phyloP scores from a whole-genome alignment of 257 asterid species.

The Forsythia suspensa region DNA sequence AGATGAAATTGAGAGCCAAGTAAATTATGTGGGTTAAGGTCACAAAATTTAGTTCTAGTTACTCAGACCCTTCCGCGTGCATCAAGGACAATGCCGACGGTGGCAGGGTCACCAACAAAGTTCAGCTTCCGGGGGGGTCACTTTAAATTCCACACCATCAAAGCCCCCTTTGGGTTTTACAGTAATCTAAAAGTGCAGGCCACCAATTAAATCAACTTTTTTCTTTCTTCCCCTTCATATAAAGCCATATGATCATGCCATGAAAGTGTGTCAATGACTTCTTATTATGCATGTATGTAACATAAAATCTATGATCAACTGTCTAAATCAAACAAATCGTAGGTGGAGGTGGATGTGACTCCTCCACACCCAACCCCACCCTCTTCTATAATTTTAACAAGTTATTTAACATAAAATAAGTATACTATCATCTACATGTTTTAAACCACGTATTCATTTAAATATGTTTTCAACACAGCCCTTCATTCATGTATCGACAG shows the following conservation, averaged over 20 bases:
- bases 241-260: background rate
- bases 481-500: too few relatives aligned
- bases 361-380: too few relatives aligned
- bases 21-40: background rate
- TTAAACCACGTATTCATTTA: too few relatives aligned
- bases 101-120: background rate
- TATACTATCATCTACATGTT: too few relatives aligned
- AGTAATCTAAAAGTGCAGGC: background rate
- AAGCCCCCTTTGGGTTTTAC: background rate
- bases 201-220: background rate
- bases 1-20: background rate
- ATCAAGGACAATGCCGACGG: background rate
- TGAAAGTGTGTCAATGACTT: background rate
- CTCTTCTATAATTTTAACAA: too few relatives aligned
- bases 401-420: too few relatives aligned
- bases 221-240: background rate
- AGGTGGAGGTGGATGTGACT: too few relatives aligned
- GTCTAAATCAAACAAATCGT: too few relatives aligned
- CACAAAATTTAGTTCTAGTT: background rate
- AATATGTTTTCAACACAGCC: too few relatives aligned
- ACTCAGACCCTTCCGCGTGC: background rate
- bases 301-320: background rate
- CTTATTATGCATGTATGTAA: background rate
- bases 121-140: background rate
- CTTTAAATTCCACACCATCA: background rate